Evolutionary conservation across 805 yeast species (phyloP).

Genomic region (Ogataea methanolica): DNA sequence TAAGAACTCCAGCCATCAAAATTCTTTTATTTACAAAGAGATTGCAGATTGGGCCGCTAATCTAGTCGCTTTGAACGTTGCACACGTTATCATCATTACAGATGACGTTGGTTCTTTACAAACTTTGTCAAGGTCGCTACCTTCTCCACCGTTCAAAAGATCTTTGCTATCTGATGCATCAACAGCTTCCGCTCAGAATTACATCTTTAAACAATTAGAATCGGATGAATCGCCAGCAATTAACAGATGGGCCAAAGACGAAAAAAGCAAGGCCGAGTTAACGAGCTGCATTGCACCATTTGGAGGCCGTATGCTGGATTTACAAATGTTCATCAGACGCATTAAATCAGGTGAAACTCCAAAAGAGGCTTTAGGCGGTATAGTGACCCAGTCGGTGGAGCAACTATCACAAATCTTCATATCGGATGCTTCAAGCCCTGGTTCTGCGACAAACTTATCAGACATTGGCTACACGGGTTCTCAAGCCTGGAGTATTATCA

Average conservation of each 20-base stretch:
- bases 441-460: constrained; percentile 24
- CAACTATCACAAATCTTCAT: constrained; percentile 78
- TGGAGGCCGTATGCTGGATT: constrained; percentile 93
- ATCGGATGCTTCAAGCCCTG: constrained; percentile 23
- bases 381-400: constrained; percentile 80
- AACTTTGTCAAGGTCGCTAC: constrained; percentile 64
- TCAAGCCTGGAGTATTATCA: constrained; percentile 85
- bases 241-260: constrained; percentile 15
- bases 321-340: constrained; percentile 86
- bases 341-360: constrained; percentile 86
- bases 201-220: constrained; percentile 54
- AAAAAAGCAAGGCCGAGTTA: constrained; percentile 30
- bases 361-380: constrained; percentile 65
- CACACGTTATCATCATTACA: constrained; percentile 86
- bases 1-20: constrained; percentile 49
- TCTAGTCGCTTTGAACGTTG: constrained; percentile 69
- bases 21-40: constrained; percentile 64
- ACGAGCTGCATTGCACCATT: constrained; percentile 63
- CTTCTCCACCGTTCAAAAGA: constrained; percentile 80
- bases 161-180: constrained; percentile 80
- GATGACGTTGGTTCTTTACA: constrained; percentile 78
- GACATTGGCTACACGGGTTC: constrained; percentile 54
- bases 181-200: constrained; percentile 59
- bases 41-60: constrained; percentile 87
- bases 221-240: constrained; percentile 16